These are phyloP conservation scores for Pseudocercospora macadamiae DNA, from an alignment of 2,329 filamentous ascomycete genomes.

Conservation along the genomic window DNA sequence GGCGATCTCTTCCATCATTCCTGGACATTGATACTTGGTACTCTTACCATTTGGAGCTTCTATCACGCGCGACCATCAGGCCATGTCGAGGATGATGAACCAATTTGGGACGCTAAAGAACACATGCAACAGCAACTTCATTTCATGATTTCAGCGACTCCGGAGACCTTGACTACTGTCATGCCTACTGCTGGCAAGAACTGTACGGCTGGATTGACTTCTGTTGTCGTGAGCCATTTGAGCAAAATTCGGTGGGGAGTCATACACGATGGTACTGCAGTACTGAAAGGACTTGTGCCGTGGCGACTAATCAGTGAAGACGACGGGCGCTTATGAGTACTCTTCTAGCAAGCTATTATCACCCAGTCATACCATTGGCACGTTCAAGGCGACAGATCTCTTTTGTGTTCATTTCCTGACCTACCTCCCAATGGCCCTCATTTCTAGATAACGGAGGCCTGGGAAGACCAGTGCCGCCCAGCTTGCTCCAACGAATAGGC, in stretches of 20 bases:
- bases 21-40: conserved; percentile 65
- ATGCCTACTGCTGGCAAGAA: conserved; percentile 46
- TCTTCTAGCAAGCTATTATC: no score
- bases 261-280: conserved; percentile 63
- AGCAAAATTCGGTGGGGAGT: conserved; percentile 64
- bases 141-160: conserved; percentile 44
- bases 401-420: no score
- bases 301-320: conserved; percentile 41
- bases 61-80: conserved; percentile 47
- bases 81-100: conserved; percentile 37
- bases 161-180: conserved; percentile 40
- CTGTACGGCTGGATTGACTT: conserved; percentile 57
- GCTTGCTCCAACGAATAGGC: conserved; percentile 1
- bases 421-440: conserved; percentile 1
- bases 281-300: conserved; percentile 50
- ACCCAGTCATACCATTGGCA: no score
- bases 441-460: conserved; percentile 1
- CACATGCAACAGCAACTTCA: conserved; percentile 53
- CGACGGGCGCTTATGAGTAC: conserved; percentile 9
- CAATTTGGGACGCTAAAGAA: conserved; percentile 51
- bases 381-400: no score
- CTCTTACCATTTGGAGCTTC: conserved; percentile 61
- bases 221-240: conserved; percentile 59
- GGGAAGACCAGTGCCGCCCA: conserved; percentile 7
- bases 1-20: conserved; percentile 63